Evolutionary conservation across 805 yeast species (phyloP).

Genomic region (Myxozyma mucilagina): DNA sequence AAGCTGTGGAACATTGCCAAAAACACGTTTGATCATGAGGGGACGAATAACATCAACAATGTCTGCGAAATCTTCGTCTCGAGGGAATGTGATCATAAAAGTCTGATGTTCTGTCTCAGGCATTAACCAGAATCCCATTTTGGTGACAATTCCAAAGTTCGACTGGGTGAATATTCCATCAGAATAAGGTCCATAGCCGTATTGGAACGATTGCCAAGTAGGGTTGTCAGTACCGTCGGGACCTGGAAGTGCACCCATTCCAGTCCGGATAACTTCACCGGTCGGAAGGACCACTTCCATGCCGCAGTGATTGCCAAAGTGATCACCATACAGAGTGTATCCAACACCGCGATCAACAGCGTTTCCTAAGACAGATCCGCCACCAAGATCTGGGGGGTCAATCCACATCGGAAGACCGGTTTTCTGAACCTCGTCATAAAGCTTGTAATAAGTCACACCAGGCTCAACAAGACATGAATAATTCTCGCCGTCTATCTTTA

Average conservation of each 20-base stretch:
- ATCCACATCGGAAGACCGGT: slow-evolving; percentile 8
- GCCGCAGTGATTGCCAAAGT: slow-evolving; percentile 11
- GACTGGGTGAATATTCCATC: slow-evolving; percentile 15
- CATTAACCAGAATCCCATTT: slow-evolving; percentile 15
- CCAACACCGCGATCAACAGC: slow-evolving; percentile 10
- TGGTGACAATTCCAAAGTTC: slow-evolving; percentile 10
- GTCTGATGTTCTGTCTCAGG: slow-evolving; percentile 7
- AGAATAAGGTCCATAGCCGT: slow-evolving; percentile 8
- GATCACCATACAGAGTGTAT: slow-evolving; percentile 11
- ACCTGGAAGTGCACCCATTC: slow-evolving; percentile 15
- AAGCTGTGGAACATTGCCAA: slow-evolving; percentile 8
- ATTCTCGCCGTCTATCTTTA: slow-evolving; percentile 4
- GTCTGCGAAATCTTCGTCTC: slow-evolving; percentile 3
- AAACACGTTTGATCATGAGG: neutral
- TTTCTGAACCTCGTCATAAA: slow-evolving; percentile 2
- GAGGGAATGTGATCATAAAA: slow-evolving; percentile 9
- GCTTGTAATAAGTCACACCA: slow-evolving; percentile 7
- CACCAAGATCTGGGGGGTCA: slow-evolving; percentile 10
- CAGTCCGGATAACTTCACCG: slow-evolving; percentile 12
- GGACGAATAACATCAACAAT: slow-evolving; percentile 5
- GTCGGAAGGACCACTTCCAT: slow-evolving; percentile 14
- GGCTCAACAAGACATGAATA: slow-evolving; percentile 8
- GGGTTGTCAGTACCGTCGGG: slow-evolving; percentile 5
- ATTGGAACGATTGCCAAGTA: slow-evolving; percentile 6
- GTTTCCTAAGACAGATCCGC: slow-evolving; percentile 7